Evolutionary conservation across 2,329 filamentous ascomycete species (phyloP).

Genomic region (Penicillium sp.): DNA sequence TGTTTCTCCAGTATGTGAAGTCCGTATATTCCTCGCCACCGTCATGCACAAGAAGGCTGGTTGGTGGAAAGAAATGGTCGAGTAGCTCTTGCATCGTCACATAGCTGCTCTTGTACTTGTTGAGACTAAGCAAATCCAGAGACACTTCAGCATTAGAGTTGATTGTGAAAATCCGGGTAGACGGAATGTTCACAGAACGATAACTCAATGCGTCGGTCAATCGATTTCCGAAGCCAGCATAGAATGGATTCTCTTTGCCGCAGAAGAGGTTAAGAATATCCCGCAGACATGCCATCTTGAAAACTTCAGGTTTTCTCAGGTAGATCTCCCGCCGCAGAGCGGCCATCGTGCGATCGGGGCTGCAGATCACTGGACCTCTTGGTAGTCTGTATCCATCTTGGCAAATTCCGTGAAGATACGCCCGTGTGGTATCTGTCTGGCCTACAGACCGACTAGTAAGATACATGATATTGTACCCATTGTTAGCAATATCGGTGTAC

Average conservation of each 20-base stretch:
- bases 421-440: slow-evolving; percentile 83
- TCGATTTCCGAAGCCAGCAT: slow-evolving; percentile 94
- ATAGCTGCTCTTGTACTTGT: slow-evolving; percentile 95
- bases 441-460: slow-evolving; percentile 91
- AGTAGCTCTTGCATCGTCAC: slow-evolving; percentile 96
- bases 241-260: slow-evolving; percentile 76
- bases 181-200: slow-evolving; percentile 90
- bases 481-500: slow-evolving; percentile 90
- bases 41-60: slow-evolving; percentile 79
- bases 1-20: slow-evolving; percentile 93
- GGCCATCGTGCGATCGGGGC: slow-evolving; percentile 90
- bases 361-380: slow-evolving; percentile 89
- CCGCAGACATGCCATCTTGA: slow-evolving; percentile 97
- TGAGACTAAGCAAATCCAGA: slow-evolving; percentile 82
- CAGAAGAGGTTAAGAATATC: slow-evolving; percentile 90
- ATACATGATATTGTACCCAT: slow-evolving; percentile 99
- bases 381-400: slow-evolving; percentile 86
- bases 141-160: slow-evolving; percentile 97
- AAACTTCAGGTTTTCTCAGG: slow-evolving; percentile 92
- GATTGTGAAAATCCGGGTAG: slow-evolving; percentile 95
- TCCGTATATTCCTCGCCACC: slow-evolving; percentile 95
- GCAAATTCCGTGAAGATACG: slow-evolving; percentile 83
- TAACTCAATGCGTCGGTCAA: slow-evolving; percentile 96
- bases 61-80: slow-evolving; percentile 95
- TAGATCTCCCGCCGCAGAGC: slow-evolving; percentile 90